Conservation (phyloP, 129 eudicot species). For the Escallonia rubra region DNA sequence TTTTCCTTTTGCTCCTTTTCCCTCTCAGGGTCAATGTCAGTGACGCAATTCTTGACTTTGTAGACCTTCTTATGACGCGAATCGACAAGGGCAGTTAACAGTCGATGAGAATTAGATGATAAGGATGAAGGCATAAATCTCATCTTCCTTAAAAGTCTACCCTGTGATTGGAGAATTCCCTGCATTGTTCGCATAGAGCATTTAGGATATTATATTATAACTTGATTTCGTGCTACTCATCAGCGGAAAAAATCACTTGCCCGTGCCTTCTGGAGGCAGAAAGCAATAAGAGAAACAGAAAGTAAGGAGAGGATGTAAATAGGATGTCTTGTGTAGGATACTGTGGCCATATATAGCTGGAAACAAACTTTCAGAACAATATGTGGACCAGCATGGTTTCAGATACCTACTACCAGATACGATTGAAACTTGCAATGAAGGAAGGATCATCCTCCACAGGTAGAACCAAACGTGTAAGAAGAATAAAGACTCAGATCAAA, state of each 20-base stretch:
- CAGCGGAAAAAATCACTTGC: background rate
- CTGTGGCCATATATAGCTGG: background rate
- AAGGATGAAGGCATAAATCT: conserved; percentile 98
- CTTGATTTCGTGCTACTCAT: no score
- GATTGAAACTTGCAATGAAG: background rate
- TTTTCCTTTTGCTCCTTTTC: conserved; percentile 94
- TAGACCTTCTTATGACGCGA: conserved; percentile 93
- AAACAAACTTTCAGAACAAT: background rate
- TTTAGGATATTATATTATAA: background rate
- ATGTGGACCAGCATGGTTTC: background rate
- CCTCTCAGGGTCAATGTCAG: conserved; percentile 98
- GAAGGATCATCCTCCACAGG: background rate
- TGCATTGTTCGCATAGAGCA: conserved; percentile 17
- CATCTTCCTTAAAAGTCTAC: conserved; percentile 79
- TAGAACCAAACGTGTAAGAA: no score
- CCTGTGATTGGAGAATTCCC: conserved; percentile 98
- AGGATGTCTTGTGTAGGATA: no score
- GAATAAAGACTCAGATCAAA: no score
- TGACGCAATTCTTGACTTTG: conserved; percentile 87
- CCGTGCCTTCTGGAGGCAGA: conserved; percentile 3
- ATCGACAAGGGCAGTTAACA: conserved; percentile 93
- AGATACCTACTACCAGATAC: background rate
- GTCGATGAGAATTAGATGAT: conserved; percentile 85
- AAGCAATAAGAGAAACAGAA: conserved; percentile 2
- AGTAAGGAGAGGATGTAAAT: background rate